A percentile compares a stretch with the other conserved stretches of the same genome.
phyloP scores from a whole-genome alignment of 2,329 filamentous ascomycete species.

The Aspergillus unguis region DNA sequence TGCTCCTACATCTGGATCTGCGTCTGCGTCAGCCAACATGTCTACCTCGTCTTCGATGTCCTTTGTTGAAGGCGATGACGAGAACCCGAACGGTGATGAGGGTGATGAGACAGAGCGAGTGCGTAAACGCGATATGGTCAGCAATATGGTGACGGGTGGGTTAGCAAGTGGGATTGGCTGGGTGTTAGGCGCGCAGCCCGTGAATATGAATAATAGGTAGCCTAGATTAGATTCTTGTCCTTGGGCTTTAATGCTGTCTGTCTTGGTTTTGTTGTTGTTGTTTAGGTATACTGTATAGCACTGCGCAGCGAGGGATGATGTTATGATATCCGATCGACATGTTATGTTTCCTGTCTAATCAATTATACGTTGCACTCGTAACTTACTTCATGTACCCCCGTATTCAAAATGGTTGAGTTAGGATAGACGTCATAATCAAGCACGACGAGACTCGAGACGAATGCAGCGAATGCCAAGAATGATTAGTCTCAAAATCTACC shows the following conservation, averaged over 20 bases:
- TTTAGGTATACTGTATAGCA: background rate
- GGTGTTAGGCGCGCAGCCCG: constrained; percentile 56
- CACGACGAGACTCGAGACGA: too few relatives aligned
- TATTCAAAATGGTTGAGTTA: background rate
- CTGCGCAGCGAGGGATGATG: background rate
- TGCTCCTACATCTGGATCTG: constrained; percentile 1
- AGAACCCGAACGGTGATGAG: background rate
- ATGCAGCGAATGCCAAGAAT: too few relatives aligned
- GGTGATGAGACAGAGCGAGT: constrained; percentile 33
- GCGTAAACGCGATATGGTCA: constrained; percentile 55
- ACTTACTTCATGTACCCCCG: background rate
- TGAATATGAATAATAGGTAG: constrained; percentile 26
- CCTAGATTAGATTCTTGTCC: background rate
- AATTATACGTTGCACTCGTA: background rate
- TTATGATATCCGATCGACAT: background rate
- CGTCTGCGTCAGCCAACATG: background rate
- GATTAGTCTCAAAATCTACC: too few relatives aligned
- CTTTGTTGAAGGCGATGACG: background rate
- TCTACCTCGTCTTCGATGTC: constrained; percentile 11
- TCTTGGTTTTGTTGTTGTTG: background rate
- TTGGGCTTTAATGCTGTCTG: background rate
- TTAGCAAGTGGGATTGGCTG: constrained; percentile 62
- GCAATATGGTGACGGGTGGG: constrained; percentile 61
- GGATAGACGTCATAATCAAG: too few relatives aligned
- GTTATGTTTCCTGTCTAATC: background rate